phyloP scores from a whole-genome alignment of 257 asterid genomes.

The Plectranthus barbatus region DNA sequence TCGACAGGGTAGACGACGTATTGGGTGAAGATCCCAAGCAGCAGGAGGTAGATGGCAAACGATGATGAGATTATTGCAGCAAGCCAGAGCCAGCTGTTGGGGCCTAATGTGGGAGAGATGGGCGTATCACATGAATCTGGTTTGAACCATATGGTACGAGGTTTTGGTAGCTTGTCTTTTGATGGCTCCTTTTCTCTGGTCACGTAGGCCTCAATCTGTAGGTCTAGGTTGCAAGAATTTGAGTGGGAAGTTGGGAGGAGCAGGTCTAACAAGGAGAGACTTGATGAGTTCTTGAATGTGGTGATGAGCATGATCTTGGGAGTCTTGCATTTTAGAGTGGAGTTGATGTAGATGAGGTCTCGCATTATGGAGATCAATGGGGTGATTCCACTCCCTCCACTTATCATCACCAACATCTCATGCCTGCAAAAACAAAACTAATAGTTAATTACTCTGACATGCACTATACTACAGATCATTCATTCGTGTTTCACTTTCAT shows the following conservation, averaged over 20 bases:
- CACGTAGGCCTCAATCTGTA: slow-evolving; percentile 69
- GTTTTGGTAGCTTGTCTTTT: slow-evolving; percentile 20
- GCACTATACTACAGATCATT: too few species aligned
- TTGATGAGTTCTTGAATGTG: slow-evolving; percentile 64
- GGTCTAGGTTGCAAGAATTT: slow-evolving; percentile 36
- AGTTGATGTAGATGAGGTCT: slow-evolving; percentile 49
- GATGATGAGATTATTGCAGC: slow-evolving; percentile 35
- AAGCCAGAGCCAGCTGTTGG: slow-evolving; percentile 84
- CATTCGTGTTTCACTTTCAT: too few species aligned
- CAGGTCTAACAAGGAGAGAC: slow-evolving; percentile 67
- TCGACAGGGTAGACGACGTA: slow-evolving; percentile 74
- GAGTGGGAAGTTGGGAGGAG: slow-evolving; percentile 52
- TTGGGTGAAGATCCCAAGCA: slow-evolving; percentile 55
- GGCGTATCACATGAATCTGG: too few species aligned
- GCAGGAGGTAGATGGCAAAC: slow-evolving; percentile 41
- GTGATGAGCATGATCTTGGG: slow-evolving; percentile 56
- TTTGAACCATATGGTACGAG: too few species aligned
- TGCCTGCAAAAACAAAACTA: slow-evolving; percentile 40
- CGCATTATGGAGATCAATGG: slow-evolving; percentile 80
- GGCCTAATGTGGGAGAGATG: slow-evolving; percentile 51
- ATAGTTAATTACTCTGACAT: too few species aligned
- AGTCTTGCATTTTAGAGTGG: slow-evolving; percentile 36
- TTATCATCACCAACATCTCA: slow-evolving; percentile 73
- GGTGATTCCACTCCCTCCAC: slow-evolving; percentile 98
- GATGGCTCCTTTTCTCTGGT: slow-evolving; percentile 56